Base-by-base conservation (phyloP, 805 yeast species). In the Candida nonsorbophila region DNA sequence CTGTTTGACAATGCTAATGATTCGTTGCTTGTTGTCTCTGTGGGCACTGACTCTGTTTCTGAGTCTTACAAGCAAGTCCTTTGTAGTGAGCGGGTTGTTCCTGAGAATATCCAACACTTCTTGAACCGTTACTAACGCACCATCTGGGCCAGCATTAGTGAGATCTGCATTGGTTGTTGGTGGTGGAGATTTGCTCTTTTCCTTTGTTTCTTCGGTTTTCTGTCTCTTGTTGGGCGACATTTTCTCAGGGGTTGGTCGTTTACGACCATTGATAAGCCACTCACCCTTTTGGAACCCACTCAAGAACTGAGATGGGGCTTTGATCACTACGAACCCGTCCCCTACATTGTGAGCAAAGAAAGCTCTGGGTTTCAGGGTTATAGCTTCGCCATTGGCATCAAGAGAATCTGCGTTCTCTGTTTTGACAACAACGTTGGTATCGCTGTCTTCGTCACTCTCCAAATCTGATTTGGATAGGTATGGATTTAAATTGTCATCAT, bases 231-330 rank as follows among this genome's bases (percentile, higher is more conserved):
- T 38, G 1, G 66, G 58, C 4, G 59, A 41, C 6, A 40, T 46
- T 1, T 44, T 41, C 5, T 19, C 44, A 12, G 47, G 41, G 6
- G 47, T 20, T 8, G 53, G 47, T 28, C 67, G 47, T 34, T 58
- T 60, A 16, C 55, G 71, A 37, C 64, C 65, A 7, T 63, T 64
- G 14, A 95, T 90, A 54, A 80, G 80, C 96, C 96, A 88, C 30
- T 77, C 84, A 16, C 95, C 95, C 12, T 52, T 59, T 2, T 92
- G 92, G 58, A 87, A 86, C 20, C 71, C 71, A 11, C 58, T 51
- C 35, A 88, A 64, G 10, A 83, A 64, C 21, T 67, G 64, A 9
- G 72, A 66, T 5, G 82, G 75, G 1, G 87, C 83, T 43, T 71
- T 81, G 24, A 88, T 56, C 9, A 75, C 72, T 25, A 83, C 73